These are phyloP conservation scores for Saraca asoca DNA, from an alignment of 331 rosid genomes.

Conservation along the genomic window DNA sequence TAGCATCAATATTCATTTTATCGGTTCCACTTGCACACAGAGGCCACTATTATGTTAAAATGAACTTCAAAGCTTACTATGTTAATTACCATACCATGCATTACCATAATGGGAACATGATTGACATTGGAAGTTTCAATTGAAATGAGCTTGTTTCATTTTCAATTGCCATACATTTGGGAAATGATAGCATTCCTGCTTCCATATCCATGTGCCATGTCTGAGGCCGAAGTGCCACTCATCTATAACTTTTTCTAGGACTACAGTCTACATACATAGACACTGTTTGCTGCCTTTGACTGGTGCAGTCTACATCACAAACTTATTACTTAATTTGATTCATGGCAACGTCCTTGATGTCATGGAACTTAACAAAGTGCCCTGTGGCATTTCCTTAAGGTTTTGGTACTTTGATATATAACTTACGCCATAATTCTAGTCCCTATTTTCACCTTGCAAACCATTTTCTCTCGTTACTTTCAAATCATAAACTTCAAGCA, in stretches of 20 bases:
- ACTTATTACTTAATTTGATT: neutral
- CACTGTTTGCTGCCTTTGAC: neutral
- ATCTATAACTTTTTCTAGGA: neutral
- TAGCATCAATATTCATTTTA: neutral
- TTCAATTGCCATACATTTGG: neutral
- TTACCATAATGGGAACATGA: constrained; percentile 11
- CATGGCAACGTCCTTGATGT: no score
- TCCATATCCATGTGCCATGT: neutral
- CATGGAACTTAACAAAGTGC: no score
- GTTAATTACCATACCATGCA: neutral
- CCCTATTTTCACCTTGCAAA: no score
- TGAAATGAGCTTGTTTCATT: neutral
- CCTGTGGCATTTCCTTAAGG: no score
- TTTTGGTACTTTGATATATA: no score
- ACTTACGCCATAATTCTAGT: no score
- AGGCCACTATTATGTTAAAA: neutral
- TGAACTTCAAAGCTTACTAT: neutral
- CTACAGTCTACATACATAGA: neutral
- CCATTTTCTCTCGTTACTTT: no score
- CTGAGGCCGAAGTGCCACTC: neutral
- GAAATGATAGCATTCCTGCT: neutral
- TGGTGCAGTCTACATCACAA: neutral
- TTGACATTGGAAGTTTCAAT: neutral
- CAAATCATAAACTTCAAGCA: no score
- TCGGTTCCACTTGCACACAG: constrained; percentile 1